Conservation (phyloP, 2,329 filamentous ascomycete species). For the Colletotrichum aenigma region DNA sequence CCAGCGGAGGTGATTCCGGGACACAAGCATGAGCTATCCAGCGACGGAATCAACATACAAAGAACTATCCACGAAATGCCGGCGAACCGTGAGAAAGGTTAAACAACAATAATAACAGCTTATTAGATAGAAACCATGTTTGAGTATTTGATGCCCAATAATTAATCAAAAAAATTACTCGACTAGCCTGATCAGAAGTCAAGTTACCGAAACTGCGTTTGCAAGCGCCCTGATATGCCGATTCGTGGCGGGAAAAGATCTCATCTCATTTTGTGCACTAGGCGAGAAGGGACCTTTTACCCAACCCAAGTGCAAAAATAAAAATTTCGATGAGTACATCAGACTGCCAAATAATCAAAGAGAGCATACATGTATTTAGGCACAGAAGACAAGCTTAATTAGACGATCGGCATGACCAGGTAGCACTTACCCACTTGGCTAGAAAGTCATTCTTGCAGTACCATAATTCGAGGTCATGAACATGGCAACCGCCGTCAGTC, state of each 20-base stretch:
- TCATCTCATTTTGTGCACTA: fast-evolving
- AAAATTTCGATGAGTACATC: not conserved
- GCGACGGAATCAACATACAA: not conserved
- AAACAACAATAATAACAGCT: not conserved
- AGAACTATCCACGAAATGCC: not conserved
- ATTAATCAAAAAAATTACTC: not conserved
- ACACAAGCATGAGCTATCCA: not conserved
- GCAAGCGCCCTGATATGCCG: not conserved
- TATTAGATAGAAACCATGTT: not conserved
- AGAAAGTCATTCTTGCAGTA: not conserved
- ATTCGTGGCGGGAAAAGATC: not conserved
- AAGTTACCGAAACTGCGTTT: not conserved
- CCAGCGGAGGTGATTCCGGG: not conserved
- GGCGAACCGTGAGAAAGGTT: not conserved
- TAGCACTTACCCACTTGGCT: not conserved
- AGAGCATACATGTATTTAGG: not conserved
- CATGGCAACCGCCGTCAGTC: not conserved
- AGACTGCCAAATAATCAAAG: not conserved
- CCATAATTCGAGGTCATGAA: not conserved
- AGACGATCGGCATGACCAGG: not conserved
- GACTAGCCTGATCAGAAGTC: not conserved
- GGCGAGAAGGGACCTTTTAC: not conserved
- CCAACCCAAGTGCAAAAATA: not conserved
- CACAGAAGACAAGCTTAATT: not conserved
- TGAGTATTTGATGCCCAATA: not conserved